Conservation (phyloP, 148 eudicot species). For the Diospyros lotus region DNA sequence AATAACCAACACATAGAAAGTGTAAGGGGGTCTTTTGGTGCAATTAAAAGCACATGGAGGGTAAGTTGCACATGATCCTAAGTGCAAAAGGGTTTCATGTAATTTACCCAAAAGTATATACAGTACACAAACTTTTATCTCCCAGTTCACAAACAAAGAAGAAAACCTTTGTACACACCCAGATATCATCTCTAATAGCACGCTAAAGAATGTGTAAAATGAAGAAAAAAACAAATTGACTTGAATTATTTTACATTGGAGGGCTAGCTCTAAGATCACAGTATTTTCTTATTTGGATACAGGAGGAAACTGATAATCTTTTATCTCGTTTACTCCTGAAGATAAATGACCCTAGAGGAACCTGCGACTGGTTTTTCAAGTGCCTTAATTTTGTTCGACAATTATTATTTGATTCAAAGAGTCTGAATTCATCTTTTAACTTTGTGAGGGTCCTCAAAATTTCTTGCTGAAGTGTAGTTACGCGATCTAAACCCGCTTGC, state of each 20-base stretch:
- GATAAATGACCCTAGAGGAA: conserved; percentile 72
- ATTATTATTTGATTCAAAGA: conserved; percentile 26
- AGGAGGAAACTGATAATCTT: conserved; percentile 59
- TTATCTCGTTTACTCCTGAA: conserved; percentile 70
- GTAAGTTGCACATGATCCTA: too few species aligned
- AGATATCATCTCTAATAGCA: conserved; percentile 8
- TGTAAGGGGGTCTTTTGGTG: too few species aligned
- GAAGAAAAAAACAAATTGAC: conserved; percentile 2
- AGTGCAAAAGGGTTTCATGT: too few species aligned
- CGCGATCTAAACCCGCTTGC: conserved; percentile 67
- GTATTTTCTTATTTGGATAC: conserved; percentile 35
- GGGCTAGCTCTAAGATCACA: conserved; percentile 17
- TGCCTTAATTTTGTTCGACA: conserved; percentile 22
- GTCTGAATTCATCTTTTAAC: conserved; percentile 53
- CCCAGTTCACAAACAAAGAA: not conserved
- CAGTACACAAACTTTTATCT: not conserved
- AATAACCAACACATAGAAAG: too few species aligned
- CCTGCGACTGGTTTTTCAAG: conserved; percentile 23
- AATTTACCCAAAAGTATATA: not conserved
- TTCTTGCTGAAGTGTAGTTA: conserved; percentile 49
- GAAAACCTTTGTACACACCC: conserved; percentile 10
- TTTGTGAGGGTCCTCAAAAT: conserved; percentile 48
- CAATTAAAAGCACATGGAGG: too few species aligned
- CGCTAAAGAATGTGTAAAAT: not conserved
- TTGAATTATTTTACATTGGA: not conserved